Percentiles rank a stretch among this genome's conserved stretches.
phyloP scores from a whole-genome alignment of 225 moss, liverwort and hornwort genomes.

The Polytrichum commune region DNA sequence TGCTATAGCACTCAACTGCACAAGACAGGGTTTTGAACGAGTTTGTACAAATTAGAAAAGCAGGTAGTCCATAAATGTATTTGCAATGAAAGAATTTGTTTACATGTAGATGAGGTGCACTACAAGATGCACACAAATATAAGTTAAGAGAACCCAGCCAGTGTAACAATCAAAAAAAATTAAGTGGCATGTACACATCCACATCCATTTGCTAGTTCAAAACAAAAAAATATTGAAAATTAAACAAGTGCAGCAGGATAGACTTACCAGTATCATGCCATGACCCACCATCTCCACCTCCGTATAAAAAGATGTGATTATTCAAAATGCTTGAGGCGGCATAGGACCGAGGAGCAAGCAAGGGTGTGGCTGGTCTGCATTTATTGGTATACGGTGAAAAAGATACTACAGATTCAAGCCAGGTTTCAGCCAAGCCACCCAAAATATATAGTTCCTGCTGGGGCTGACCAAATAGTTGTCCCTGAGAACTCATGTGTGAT shows the following conservation, averaged over 20 bases:
- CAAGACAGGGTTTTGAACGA: too few relatives aligned
- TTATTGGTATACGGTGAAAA: slow-evolving; percentile 62
- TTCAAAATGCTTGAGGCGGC: slow-evolving; percentile 78
- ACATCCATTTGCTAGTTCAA: too few relatives aligned
- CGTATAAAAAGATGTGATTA: slow-evolving; percentile 73
- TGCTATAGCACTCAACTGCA: slow-evolving; percentile 79
- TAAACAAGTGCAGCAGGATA: neutral
- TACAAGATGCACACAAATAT: too few relatives aligned
- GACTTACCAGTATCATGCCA: slow-evolving; percentile 80
- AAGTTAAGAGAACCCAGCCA: too few relatives aligned
- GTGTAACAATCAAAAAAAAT: too few relatives aligned
- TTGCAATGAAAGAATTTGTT: too few relatives aligned
- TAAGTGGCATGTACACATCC: too few relatives aligned
- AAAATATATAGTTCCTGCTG: slow-evolving; percentile 65
- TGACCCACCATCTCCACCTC: slow-evolving; percentile 86
- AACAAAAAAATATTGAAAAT: too few relatives aligned
- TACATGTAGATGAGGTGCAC: too few relatives aligned
- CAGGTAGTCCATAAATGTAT: too few relatives aligned
- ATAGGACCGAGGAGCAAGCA: slow-evolving; percentile 82
- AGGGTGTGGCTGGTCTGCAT: slow-evolving; percentile 46
- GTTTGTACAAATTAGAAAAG: too few relatives aligned
- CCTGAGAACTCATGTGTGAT: slow-evolving; percentile 34
- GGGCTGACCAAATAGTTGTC: slow-evolving; percentile 28
- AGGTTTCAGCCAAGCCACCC: slow-evolving; percentile 77
- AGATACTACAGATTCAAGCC: slow-evolving; percentile 78